These are phyloP conservation scores for Cryphonectria carpinicola DNA, from an alignment of 2,329 filamentous ascomycete genomes.

Conservation along the genomic window DNA sequence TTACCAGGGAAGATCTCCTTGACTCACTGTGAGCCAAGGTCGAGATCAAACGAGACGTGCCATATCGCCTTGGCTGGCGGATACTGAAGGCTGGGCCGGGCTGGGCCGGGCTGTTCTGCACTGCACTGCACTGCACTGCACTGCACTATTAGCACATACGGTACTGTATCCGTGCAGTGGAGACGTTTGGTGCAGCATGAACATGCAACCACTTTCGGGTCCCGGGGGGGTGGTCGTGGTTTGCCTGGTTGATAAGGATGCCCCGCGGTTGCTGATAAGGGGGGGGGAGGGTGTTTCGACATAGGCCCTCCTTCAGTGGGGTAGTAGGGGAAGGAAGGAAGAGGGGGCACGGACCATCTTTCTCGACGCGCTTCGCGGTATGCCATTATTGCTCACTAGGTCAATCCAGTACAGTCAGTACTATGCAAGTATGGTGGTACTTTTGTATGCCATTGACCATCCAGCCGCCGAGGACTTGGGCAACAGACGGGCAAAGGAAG, in stretches of 20 bases:
- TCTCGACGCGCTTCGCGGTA: slow-evolving; percentile 6
- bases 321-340: background rate
- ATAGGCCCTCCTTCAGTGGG: background rate
- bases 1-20: background rate
- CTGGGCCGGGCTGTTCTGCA: background rate
- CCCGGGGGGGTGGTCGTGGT: background rate
- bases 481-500: background rate
- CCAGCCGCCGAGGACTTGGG: background rate
- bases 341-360: background rate
- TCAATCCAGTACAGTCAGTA: background rate
- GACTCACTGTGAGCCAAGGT: background rate
- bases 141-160: background rate
- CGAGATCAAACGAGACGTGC: background rate
- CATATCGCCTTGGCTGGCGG: background rate
- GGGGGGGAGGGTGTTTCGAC: background rate
- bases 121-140: background rate
- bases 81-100: background rate
- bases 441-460: background rate
- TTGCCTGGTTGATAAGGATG: slow-evolving; percentile 19
- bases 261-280: slow-evolving; percentile 25
- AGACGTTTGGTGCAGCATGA: background rate
- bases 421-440: background rate
- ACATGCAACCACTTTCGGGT: slow-evolving; percentile 23
- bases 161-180: background rate
- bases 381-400: background rate